Conservation (phyloP, 2,329 filamentous ascomycete species). For the Colletotrichum nymphaeae region DNA sequence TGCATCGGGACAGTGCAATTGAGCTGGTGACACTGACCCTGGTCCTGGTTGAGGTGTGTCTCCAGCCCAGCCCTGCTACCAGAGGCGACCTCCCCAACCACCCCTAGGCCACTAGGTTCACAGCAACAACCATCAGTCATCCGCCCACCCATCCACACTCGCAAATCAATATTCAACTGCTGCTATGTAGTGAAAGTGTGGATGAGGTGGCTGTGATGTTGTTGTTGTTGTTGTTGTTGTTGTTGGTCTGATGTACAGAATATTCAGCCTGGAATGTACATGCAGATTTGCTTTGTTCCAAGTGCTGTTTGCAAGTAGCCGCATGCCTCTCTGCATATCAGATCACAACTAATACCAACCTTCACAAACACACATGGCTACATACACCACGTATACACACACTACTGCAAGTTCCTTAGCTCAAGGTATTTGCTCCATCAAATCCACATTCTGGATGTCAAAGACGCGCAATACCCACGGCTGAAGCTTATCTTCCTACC, state of each 20-base stretch:
- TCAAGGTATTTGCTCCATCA: constrained; percentile 16
- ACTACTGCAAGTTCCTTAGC: constrained; percentile 23
- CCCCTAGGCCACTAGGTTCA: constrained; percentile 12
- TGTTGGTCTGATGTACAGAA: neutral
- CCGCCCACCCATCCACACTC: constrained; percentile 8
- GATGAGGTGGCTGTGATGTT: constrained; percentile 7
- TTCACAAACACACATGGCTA: constrained; percentile 19
- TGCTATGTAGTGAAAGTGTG: neutral
- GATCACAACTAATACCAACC: neutral
- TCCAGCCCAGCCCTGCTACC: constrained; percentile 28
- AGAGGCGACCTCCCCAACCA: constrained; percentile 19
- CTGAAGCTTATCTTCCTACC: constrained; percentile 30
- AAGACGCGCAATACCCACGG: constrained; percentile 29
- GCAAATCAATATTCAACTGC: neutral
- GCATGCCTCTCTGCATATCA: constrained; percentile 9
- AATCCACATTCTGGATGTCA: constrained; percentile 24
- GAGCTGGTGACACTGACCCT: constrained; percentile 4
- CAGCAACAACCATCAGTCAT: constrained; percentile 25
- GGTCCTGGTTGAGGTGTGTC: constrained; percentile 24
- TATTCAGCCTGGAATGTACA: constrained; percentile 5
- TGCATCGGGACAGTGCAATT: neutral
- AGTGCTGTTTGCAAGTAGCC: constrained; percentile 23
- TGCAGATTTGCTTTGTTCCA: constrained; percentile 25
- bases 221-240: constrained; percentile 1
- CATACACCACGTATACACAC: neutral